Evolutionary conservation across 495 filamentous ascomycete species (phyloP), one percentile per base, ranked within the genome.

Genomic region (Hypomontagnella monticulosa): DNA sequence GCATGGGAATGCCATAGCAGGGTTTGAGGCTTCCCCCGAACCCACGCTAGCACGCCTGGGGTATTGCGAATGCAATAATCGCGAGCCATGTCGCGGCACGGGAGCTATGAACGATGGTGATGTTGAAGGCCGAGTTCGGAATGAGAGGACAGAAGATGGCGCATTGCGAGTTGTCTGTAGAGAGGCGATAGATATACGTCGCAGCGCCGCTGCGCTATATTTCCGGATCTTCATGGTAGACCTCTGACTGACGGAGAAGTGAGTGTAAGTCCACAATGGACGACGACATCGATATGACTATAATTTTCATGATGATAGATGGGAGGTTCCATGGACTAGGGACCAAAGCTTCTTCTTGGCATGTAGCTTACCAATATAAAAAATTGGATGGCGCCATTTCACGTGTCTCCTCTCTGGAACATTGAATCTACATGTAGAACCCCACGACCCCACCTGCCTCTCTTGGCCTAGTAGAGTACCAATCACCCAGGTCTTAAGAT

Each of bases 1-100:
- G 72, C 95, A 99, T 4, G 95, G 95, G 70, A 99, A 99, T 14
- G 90, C 87, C 79, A 99, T 89, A 44, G 93, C 91, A 1, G 95
- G 93, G 70, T 98, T 99, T 14, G 93, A 91, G 7, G 80, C 81
- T 58, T 80, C 79, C 62, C 75, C 70, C 10, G 62, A 61, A 18
- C 60, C 59, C 30, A 53, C 38, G 51, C 52, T 41, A 33, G 63
- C 71, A 15, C 73, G 74, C 20, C 73, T 69, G 4, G 71, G 37
- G 8, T 72, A 34, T 12, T 76, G 76, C 6, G 64, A 72, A 56
- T 79, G 77, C 2, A 79, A 44, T 27, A 40, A 53, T 49, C 75
- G 63, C 11, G 37, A 4, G 23, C 65, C 69, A 71, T 67, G 38
- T 16, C 53, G 66, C 27, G 20, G 11, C 37, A 16, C 30, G n/a